phyloP scores from a whole-genome alignment of 768 basidiomycete genomes.

The Jaapia argillacea region DNA sequence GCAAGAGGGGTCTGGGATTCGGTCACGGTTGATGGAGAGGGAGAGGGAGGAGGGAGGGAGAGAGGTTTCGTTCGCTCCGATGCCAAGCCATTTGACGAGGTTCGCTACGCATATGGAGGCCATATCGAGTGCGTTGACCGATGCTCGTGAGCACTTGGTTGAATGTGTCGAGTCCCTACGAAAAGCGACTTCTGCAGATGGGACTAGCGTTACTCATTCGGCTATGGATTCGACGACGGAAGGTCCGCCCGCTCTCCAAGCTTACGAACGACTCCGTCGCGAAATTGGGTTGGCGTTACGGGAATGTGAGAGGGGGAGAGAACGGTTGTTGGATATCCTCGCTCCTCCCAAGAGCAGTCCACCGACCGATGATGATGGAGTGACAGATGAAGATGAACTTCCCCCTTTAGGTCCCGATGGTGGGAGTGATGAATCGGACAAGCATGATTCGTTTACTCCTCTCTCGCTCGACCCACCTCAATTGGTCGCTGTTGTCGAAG shows the following conservation, averaged over 20 bases:
- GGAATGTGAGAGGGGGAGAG: conserved; percentile 76
- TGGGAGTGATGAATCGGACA: conserved; percentile 44
- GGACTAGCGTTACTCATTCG: neutral
- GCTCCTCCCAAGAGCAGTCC: conserved; percentile 26
- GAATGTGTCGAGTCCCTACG: conserved; percentile 51
- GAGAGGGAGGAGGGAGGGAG: neutral
- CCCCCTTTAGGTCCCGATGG: conserved; percentile 34
- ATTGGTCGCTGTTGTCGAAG: conserved; percentile 17
- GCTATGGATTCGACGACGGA: conserved; percentile 1
- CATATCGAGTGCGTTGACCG: conserved; percentile 56
- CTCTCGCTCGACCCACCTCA: conserved; percentile 6
- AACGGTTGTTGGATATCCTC: conserved; percentile 48
- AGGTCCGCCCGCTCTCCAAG: conserved; percentile 40
- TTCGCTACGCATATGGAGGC: conserved; percentile 70
- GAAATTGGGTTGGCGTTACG: conserved; percentile 71
- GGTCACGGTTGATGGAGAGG: no score
- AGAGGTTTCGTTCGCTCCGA: conserved; percentile 54
- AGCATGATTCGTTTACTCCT: conserved; percentile 22
- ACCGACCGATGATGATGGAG: conserved; percentile 25
- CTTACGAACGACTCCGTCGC: conserved; percentile 66
- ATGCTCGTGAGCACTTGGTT: conserved; percentile 59
- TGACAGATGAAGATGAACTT: conserved; percentile 30
- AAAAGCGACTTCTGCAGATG: neutral
- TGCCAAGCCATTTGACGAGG: conserved; percentile 56
- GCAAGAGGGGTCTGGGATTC: no score